phyloP scores from a whole-genome alignment of 2,329 filamentous ascomycete species.

The Aspergillus brasiliensis region DNA sequence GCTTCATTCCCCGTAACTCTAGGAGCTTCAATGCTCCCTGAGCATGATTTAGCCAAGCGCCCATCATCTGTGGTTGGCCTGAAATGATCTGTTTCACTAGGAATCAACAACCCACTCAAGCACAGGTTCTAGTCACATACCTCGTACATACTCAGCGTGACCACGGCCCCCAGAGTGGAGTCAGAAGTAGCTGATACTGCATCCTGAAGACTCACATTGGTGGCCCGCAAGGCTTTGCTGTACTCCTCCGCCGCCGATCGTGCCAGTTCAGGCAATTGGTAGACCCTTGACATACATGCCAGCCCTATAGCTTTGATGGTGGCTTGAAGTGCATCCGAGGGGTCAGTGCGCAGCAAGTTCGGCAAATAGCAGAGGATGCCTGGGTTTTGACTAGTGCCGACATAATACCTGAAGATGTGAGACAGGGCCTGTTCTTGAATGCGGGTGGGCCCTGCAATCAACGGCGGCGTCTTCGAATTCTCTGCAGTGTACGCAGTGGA shows the following conservation, averaged over 20 bases:
- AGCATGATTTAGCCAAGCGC: slow-evolving; percentile 18
- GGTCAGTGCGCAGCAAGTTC: slow-evolving; percentile 2
- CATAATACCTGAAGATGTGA: slow-evolving; percentile 14
- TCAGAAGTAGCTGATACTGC: slow-evolving; percentile 10
- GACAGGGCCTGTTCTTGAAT: slow-evolving; percentile 12
- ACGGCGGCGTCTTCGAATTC: not conserved
- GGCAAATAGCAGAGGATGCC: slow-evolving; percentile 16
- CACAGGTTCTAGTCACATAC: not conserved
- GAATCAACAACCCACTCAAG: no score
- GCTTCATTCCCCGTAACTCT: slow-evolving; percentile 17
- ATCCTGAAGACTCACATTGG: slow-evolving; percentile 16
- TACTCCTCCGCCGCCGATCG: slow-evolving; percentile 13
- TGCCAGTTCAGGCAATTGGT: not conserved
- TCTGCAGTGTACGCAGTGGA: not conserved
- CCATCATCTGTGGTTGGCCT: not conserved
- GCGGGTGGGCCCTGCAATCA: not conserved
- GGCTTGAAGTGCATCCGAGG: slow-evolving; percentile 14
- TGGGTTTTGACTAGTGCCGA: slow-evolving; percentile 8
- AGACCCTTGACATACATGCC: slow-evolving; percentile 13
- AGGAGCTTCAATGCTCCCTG: slow-evolving; percentile 16
- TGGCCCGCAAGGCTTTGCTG: slow-evolving; percentile 13
- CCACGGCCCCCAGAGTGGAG: slow-evolving; percentile 21
- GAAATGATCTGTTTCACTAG: no score
- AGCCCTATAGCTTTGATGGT: slow-evolving; percentile 17
- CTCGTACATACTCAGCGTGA: slow-evolving; percentile 21